These are phyloP conservation scores for Aspergillus japonicus DNA, from an alignment of 2,329 filamentous ascomycete species.

Conservation along the genomic window DNA sequence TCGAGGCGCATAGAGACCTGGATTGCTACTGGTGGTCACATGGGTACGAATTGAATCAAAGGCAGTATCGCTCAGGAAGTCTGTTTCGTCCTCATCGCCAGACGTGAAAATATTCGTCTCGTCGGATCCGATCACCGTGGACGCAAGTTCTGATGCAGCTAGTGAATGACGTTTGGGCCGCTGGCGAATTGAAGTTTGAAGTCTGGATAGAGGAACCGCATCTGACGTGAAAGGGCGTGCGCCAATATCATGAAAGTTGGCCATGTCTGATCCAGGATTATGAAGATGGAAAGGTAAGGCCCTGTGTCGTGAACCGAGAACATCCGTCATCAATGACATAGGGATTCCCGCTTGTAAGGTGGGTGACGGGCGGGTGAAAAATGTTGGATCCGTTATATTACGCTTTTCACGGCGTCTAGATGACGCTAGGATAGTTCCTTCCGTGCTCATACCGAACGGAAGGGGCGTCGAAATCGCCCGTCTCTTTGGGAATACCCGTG, in stretches of 20 bases:
- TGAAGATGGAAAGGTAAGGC: constrained; percentile 26
- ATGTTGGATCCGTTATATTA: constrained; percentile 43
- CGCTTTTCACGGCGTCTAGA: constrained; percentile 31
- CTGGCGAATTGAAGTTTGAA: constrained; percentile 33
- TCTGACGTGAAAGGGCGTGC: constrained; percentile 29
- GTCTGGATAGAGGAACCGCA: constrained; percentile 28
- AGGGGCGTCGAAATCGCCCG: constrained; percentile 32
- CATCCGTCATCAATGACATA: constrained; percentile 13
- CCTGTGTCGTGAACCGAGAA: constrained; percentile 15
- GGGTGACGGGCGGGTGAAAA: constrained; percentile 37
- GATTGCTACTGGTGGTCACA: constrained; percentile 54
- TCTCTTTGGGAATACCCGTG: constrained; percentile 30
- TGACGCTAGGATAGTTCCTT: constrained; percentile 26
- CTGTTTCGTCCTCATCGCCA: constrained; percentile 61
- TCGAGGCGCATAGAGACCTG: constrained; percentile 54
- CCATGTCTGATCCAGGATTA: constrained; percentile 26
- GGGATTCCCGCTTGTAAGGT: constrained; percentile 29
- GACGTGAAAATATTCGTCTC: constrained; percentile 58
- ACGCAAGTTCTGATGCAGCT: constrained; percentile 58
- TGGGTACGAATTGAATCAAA: constrained; percentile 64
- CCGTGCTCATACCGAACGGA: constrained; percentile 25
- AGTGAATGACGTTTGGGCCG: constrained; percentile 55
- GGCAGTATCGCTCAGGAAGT: constrained; percentile 60
- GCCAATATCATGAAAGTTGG: constrained; percentile 14
- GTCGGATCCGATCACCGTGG: constrained; percentile 61